A percentile compares a stretch with the other conserved stretches of the same genome.
phyloP scores from a whole-genome alignment of 2,329 filamentous ascomycete species.

The Dothistroma pini region DNA sequence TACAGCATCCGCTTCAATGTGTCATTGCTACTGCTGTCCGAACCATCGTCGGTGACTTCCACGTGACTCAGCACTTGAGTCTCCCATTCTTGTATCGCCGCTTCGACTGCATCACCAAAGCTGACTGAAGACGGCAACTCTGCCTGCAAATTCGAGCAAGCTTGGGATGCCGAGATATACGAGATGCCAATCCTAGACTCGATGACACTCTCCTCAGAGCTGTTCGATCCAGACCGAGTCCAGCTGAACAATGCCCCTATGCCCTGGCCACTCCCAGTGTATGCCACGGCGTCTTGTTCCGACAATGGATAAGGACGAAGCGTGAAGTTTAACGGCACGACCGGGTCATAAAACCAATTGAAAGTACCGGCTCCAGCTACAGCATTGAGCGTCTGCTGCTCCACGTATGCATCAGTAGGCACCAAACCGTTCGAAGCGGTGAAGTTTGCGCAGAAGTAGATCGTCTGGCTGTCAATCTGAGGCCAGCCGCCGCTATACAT shows the following conservation, averaged over 20 bases:
- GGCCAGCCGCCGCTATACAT: constrained; percentile 48
- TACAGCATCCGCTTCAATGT: constrained; percentile 25
- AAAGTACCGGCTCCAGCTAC: constrained; percentile 22
- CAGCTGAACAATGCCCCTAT: constrained; percentile 24
- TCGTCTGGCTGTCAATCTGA: constrained; percentile 42
- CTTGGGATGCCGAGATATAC: constrained; percentile 17
- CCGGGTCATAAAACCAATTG: constrained; percentile 20
- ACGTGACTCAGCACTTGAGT: constrained; percentile 13
- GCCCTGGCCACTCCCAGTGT: constrained; percentile 19
- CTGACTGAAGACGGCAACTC: constrained; percentile 12
- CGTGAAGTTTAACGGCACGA: constrained; percentile 12
- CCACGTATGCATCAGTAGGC: constrained; percentile 16
- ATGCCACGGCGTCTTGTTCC: constrained; percentile 17
- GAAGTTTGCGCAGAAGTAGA: constrained; percentile 44
- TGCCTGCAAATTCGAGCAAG: constrained; percentile 14
- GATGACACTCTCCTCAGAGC: constrained; percentile 8
- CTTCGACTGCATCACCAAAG: constrained; percentile 18
- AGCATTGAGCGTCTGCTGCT: constrained; percentile 5
- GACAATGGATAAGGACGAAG: constrained; percentile 16
- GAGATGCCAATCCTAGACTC: constrained; percentile 19
- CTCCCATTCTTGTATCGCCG: constrained; percentile 22
- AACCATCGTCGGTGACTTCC: constrained; percentile 17
- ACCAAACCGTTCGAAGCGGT: constrained; percentile 6
- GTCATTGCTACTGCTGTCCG: constrained; percentile 11
- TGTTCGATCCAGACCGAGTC: constrained; percentile 14